A percentile compares a stretch with the other conserved stretches of the same genome.
Conservation (phyloP, 129 eudicot genomes). For the Centaurea solstitialis region DNA sequence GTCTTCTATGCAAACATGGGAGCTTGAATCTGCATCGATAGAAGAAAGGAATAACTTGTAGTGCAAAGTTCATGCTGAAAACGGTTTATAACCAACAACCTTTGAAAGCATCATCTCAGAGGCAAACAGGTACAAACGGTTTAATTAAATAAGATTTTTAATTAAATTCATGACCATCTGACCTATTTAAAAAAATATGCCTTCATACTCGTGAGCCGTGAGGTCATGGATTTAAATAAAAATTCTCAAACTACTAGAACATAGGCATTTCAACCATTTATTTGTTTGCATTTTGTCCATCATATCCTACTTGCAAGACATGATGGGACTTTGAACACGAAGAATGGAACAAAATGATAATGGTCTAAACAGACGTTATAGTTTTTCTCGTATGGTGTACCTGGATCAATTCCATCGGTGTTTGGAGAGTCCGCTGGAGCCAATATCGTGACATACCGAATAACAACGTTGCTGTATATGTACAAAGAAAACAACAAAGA, state of each 20-base stretch:
- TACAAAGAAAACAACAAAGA: not conserved
- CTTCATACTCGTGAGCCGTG: too few relatives aligned
- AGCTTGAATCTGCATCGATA: conserved; percentile 74
- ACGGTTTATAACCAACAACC: too few relatives aligned
- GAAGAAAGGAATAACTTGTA: not conserved
- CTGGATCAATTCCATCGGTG: conserved; percentile 99
- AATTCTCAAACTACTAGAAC: not conserved
- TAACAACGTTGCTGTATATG: conserved; percentile 76
- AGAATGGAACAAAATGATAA: not conserved
- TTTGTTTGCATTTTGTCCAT: too few relatives aligned
- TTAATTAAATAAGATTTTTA: too few relatives aligned
- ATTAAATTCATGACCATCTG: too few relatives aligned
- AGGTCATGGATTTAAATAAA: too few relatives aligned
- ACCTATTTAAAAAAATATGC: too few relatives aligned
- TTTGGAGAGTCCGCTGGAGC: conserved; percentile 93
- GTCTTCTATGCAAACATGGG: conserved; percentile 96
- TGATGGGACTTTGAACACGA: not conserved
- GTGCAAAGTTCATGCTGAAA: not conserved
- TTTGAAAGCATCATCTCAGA: too few relatives aligned
- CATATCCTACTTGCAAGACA: too few relatives aligned
- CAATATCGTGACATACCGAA: conserved; percentile 77
- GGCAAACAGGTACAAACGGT: too few relatives aligned
- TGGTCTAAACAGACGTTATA: not conserved
- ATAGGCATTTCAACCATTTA: not conserved
- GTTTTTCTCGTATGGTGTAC: conserved; percentile 34